A percentile compares a stretch with the other conserved stretches of the same genome.
These are phyloP conservation scores for Leishmania guyanensis DNA, from an alignment of 208 protist species.

Conservation along the genomic window DNA sequence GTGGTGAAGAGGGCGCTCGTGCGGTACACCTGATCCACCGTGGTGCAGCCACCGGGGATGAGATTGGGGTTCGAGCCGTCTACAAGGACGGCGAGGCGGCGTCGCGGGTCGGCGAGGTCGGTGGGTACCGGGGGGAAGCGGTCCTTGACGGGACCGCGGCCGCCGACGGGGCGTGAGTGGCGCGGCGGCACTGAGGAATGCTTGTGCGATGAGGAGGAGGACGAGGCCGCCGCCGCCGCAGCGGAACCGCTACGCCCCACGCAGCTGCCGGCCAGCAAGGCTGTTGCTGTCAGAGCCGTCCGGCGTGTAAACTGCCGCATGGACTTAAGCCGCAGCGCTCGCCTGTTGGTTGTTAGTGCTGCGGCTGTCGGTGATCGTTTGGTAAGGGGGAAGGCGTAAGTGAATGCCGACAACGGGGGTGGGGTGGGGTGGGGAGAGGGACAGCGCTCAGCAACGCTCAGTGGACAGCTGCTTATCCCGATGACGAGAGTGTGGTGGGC, in stretches of 20 bases:
- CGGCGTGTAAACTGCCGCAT: not conserved
- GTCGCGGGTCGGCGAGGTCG: slow-evolving; percentile 69
- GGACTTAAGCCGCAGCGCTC: not conserved
- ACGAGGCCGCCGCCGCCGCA: not conserved
- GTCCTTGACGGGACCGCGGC: slow-evolving; percentile 71
- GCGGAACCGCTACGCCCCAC: not conserved
- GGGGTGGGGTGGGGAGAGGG: not conserved
- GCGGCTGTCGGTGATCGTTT: not conserved
- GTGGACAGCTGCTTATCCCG: not conserved
- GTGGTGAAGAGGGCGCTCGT: slow-evolving; percentile 49
- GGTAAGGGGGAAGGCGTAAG: not conserved
- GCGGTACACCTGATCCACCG: slow-evolving; percentile 18
- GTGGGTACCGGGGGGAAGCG: slow-evolving; percentile 64
- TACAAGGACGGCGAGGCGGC: slow-evolving; percentile 76
- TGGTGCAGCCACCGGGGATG: slow-evolving; percentile 23
- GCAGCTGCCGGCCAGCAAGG: not conserved
- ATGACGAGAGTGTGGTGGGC: not conserved
- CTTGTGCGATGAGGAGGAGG: not conserved
- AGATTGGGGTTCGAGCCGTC: slow-evolving; percentile 70
- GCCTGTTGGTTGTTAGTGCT: not conserved
- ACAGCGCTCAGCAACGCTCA: not conserved
- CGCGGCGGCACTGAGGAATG: not conserved
- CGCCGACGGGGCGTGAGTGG: not conserved
- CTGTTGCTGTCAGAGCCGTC: not conserved
- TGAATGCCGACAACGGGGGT: not conserved